Base-by-base conservation (phyloP, 148 eudicot species). In the Beta vulgaris region DNA sequence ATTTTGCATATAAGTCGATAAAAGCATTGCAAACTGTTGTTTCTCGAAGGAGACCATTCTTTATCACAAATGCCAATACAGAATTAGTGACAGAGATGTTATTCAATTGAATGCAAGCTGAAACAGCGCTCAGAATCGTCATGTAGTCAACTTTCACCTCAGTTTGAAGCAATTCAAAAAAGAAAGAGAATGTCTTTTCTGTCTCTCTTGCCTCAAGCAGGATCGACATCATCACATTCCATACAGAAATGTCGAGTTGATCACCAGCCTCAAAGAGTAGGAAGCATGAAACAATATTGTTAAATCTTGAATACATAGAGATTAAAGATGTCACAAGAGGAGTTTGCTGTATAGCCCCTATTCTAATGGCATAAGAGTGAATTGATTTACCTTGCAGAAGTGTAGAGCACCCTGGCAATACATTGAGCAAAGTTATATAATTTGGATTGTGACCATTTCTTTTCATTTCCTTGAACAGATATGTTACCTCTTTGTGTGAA, bases 291-390 rank as follows among this genome's bases (percentile, higher is more conserved):
- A 36, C 67, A 25, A 81, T 55, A 68, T 80, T 54, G 19, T 68
- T 77, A 73, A 84, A 85, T 73, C 85, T 85, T 58, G 90, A 83
- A 75, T 91, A 91, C 97, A 89, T 87, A 64, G 68, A 82, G 53
- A 91, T 80, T 31, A 91, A 78, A 64, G 93, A 88, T n/a, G 91
- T 89, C 25, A 87, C 70, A 61, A 91, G 79, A 42, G 90, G 89
- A 73, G 90, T 74, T 75, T 84, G 82, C 3, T 53, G 62, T 31
- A 75, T 53, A 46, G 68, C 69, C 55, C 74, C 78, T 67, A 75
- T 79, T 76, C 74, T 82, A 53, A 79, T 28, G 64, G 87, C 85
- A 70, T 83, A 88, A 26, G 82, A 85, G 63, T 90, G 94, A 35
- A 90, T 65, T 32, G 85, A 82, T 79, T 86, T 86, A 23, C 90